A percentile compares a stretch with the other conserved stretches of the same genome.
These are phyloP conservation scores for Aspergillus uvarum DNA, from an alignment of 2,329 filamentous ascomycete genomes.

Conservation along the genomic window DNA sequence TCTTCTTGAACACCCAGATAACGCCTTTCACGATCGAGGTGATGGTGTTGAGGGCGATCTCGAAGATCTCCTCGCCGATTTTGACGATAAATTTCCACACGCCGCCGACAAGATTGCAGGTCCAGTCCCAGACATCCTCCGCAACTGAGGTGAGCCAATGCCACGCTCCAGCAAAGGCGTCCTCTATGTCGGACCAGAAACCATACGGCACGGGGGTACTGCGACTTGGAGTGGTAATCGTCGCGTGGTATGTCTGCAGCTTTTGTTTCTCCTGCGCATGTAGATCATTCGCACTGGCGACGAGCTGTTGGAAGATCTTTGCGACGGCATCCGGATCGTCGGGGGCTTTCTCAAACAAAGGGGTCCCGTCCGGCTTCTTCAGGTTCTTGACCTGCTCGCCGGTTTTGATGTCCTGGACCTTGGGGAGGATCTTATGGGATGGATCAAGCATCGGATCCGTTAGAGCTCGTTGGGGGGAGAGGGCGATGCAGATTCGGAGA, in stretches of 20 bases:
- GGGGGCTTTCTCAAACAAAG: background rate
- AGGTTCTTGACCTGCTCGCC: background rate
- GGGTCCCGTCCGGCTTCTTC: background rate
- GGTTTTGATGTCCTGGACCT: background rate
- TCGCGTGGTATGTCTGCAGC: background rate
- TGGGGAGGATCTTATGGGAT: background rate
- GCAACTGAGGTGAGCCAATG: background rate
- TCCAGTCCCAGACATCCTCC: background rate
- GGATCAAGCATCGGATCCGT: background rate
- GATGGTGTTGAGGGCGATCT: background rate
- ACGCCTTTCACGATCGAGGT: background rate
- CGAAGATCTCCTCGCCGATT: background rate
- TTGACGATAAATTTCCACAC: background rate
- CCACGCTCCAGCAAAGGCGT: background rate
- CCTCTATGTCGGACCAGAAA: background rate
- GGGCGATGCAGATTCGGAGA: too few relatives aligned
- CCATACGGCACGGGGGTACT: background rate
- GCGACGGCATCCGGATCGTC: background rate
- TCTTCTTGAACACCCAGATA: background rate
- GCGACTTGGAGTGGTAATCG: background rate
- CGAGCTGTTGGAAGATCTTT: background rate
- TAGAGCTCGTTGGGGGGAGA: background rate
- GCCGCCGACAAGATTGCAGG: background rate
- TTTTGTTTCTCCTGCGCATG: background rate
- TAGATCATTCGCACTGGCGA: background rate